phyloP scores from a whole-genome alignment of 495 filamentous ascomycete genomes.

The Aspergillus steynii region DNA sequence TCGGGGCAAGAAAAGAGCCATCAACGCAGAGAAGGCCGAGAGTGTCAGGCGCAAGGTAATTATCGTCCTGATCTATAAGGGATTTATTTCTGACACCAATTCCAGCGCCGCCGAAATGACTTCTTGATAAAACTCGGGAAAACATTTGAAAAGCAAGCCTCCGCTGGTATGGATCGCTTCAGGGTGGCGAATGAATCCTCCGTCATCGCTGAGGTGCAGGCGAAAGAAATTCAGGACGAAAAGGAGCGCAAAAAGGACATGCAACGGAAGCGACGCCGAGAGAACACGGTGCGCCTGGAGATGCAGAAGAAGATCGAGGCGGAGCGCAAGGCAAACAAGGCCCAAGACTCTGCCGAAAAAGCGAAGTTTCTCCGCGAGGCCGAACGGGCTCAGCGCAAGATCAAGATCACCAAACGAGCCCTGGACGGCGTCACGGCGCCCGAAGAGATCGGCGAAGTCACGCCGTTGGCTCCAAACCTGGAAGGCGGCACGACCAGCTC shows the following conservation, averaged over 20 bases:
- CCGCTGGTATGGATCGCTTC: slow-evolving; percentile 55
- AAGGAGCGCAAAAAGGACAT: slow-evolving; percentile 99
- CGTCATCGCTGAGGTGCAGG: slow-evolving; percentile 81
- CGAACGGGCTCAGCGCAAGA: slow-evolving; percentile 83
- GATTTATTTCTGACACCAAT: slow-evolving; percentile 10
- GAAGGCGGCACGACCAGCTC: slow-evolving; percentile 86
- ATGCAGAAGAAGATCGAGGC: slow-evolving; percentile 84
- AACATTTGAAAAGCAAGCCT: slow-evolving; percentile 54
- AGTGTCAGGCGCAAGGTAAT: slow-evolving; percentile 56
- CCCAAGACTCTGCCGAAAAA: slow-evolving; percentile 76
- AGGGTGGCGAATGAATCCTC: slow-evolving; percentile 59
- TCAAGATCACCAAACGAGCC: slow-evolving; percentile 76
- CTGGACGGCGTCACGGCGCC: slow-evolving; percentile 81
- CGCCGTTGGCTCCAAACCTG: slow-evolving; percentile 75
- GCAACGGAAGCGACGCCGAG: slow-evolving; percentile 94
- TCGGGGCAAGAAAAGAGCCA: slow-evolving; percentile 59
- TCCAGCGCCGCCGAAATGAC: slow-evolving; percentile 56
- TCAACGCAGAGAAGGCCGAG: slow-evolving; percentile 59
- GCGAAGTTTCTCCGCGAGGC: slow-evolving; percentile 76
- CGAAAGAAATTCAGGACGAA: slow-evolving; percentile 86
- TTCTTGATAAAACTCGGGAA: slow-evolving; percentile 49
- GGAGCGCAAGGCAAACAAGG: slow-evolving; percentile 68
- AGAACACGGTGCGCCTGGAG: slow-evolving; percentile 88
- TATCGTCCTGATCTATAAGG: slow-evolving; percentile 16
- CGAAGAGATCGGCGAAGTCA: slow-evolving; percentile 74